These are phyloP conservation scores for Candida parachauliodes DNA, from an alignment of 805 yeast species.

Conservation along the genomic window DNA sequence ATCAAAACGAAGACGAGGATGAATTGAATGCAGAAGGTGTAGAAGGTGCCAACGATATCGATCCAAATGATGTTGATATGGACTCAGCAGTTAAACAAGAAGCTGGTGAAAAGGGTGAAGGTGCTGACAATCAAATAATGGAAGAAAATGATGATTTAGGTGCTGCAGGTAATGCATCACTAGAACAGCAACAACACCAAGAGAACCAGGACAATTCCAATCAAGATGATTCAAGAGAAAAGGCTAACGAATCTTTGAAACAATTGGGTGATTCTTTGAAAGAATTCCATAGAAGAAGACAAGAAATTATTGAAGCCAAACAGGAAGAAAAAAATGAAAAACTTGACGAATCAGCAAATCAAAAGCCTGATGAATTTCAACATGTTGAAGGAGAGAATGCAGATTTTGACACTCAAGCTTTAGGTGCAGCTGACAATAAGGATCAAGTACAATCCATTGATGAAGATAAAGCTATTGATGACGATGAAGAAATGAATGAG, in stretches of 20 bases:
- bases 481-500: constrained; percentile 36
- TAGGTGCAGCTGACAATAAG: constrained; percentile 75
- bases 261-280: constrained; percentile 89
- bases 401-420: constrained; percentile 80
- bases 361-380: constrained; percentile 81
- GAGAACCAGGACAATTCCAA: constrained; percentile 33
- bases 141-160: constrained; percentile 69
- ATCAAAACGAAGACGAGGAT: constrained; percentile 21
- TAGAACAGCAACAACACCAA: constrained; percentile 39
- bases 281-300: constrained; percentile 86
- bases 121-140: constrained; percentile 52
- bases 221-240: constrained; percentile 56
- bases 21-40: constrained; percentile 48
- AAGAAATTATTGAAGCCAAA: constrained; percentile 74
- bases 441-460: constrained; percentile 76
- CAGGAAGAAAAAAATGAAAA: constrained; percentile 46
- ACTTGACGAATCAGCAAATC: constrained; percentile 52
- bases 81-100: constrained; percentile 61
- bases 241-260: constrained; percentile 73
- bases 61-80: constrained; percentile 45
- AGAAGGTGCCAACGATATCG: constrained; percentile 48
- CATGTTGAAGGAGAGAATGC: constrained; percentile 79
- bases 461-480: constrained; percentile 80
- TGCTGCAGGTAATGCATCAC: constrained; percentile 52
- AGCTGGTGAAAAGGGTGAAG: constrained; percentile 58